Evolutionary conservation across 257 asterid species (phyloP), one percentile per base, ranked within the genome.

Genomic region (Catharanthus roseus): DNA sequence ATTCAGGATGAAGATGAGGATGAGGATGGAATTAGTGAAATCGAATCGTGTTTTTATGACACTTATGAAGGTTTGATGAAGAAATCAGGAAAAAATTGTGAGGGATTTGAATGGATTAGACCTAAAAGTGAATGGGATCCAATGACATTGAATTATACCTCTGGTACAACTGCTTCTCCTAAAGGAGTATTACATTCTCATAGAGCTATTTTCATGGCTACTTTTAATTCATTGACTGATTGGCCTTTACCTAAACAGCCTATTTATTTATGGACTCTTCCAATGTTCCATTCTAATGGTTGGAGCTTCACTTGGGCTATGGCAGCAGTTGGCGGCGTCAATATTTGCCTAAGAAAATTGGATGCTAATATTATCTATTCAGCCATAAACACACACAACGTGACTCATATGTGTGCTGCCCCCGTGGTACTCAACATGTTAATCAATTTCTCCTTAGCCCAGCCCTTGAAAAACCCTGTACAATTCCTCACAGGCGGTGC

Each of bases 251-350:
- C 96, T 0, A 83, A 81, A 3, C 82, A 84, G 49, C 87, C 97
- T 0, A 85, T 84, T 1, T 89, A 87, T 45, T 77, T 91, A 13
- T 91, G 97, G 97, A 89, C 97, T 10, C 73, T 91, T 57, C 97
- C 96, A 8, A 89, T 91, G 89, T 92, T 89, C 72, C 97, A 92
- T 70, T 78, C 97, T 11, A 92, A 92, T 54, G 97, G 97, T 41
- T 92, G 97, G 97, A 89, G 96, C 81, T 91, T 82, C 87, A 81
- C 95, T 2, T 91, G 97, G 97, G 95, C 95, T 2, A 86, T 89
- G 86, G 96, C 97, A 1, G 97, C 92, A n/a, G 87, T 82, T 5
- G 97, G 97, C 4, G 97, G 90, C 0, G 77, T 86, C 33, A 92
- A 80, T 69, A 56, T 92, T 33, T 92, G 97, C 21, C 86, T 92